Evolutionary conservation across 2,329 filamentous ascomycete species (phyloP).

Genomic region (Colletotrichum sp.): DNA sequence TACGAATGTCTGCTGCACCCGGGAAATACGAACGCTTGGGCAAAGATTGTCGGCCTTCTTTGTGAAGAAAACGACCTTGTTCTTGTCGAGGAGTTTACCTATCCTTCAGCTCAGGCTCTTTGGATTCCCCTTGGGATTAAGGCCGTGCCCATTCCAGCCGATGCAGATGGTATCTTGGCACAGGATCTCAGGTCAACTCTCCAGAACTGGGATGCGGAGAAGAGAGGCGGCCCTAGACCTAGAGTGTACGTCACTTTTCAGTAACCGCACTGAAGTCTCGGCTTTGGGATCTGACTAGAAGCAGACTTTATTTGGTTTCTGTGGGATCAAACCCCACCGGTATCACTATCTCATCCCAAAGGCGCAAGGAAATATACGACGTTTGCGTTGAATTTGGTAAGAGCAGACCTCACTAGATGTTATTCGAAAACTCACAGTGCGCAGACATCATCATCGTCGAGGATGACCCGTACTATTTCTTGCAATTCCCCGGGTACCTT

Average conservation of each 20-base stretch:
- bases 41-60: conserved; percentile 31
- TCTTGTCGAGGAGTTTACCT: background rate
- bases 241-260: conserved; percentile 7
- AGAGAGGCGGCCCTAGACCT: conserved; percentile 14
- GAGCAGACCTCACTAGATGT: conserved; percentile 65
- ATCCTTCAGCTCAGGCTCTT: conserved; percentile 25
- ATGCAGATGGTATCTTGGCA: conserved; percentile 30
- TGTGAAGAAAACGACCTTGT: conserved; percentile 22
- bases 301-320: conserved; percentile 30
- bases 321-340: conserved; percentile 76
- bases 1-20: conserved; percentile 30
- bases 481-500: conserved; percentile 41
- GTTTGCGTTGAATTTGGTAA: conserved; percentile 36
- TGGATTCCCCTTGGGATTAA: conserved; percentile 33
- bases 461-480: conserved; percentile 55
- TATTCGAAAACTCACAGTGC: conserved; percentile 39
- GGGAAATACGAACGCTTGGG: conserved; percentile 36
- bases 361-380: conserved; percentile 64
- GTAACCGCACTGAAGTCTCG: background rate
- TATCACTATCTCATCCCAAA: conserved; percentile 62
- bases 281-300: background rate
- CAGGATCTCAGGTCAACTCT: conserved; percentile 24
- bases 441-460: conserved; percentile 62
- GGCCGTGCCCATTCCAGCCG: conserved; percentile 27
- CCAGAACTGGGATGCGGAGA: conserved; percentile 25